Percentiles rank a stretch among this genome's conserved stretches.
These are phyloP conservation scores for Boletus reticulatus DNA, from an alignment of 768 basidiomycete species.

Conservation along the genomic window DNA sequence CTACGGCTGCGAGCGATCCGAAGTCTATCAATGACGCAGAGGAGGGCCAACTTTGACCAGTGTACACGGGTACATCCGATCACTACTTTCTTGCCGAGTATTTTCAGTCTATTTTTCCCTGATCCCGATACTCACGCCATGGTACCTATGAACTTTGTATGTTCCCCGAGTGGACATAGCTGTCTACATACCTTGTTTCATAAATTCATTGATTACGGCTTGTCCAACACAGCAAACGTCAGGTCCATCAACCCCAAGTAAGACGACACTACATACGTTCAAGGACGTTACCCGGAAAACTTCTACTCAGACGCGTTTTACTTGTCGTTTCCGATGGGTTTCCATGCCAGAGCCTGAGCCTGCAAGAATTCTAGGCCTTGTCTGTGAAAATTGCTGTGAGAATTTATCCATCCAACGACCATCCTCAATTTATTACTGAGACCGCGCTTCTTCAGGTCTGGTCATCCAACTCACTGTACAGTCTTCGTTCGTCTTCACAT, in stretches of 20 bases:
- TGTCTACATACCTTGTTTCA: no score
- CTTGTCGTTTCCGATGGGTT: not conserved
- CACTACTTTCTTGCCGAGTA: not conserved
- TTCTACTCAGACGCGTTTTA: no score
- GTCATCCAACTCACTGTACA: conserved; percentile 8
- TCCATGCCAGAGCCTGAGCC: conserved; percentile 9
- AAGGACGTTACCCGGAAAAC: no score
- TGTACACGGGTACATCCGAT: not conserved
- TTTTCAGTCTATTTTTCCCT: not conserved
- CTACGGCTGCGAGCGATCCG: conserved; percentile 1
- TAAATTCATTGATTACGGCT: no score
- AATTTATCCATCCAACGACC: not conserved
- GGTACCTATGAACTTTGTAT: no score
- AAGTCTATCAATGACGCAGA: not conserved
- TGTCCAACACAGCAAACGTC: no score
- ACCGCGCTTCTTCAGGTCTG: conserved; percentile 3
- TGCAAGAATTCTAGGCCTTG: not conserved
- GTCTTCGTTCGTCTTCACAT: conserved; percentile 10
- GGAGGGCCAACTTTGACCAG: not conserved
- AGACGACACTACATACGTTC: no score
- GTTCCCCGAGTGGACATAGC: no score
- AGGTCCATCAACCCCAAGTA: no score
- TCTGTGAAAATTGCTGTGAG: conserved; percentile 18
- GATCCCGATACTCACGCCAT: not conserved
- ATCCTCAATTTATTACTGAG: not conserved